A percentile compares a stretch with the other conserved stretches of the same genome.
Conservation (phyloP, 805 yeast species). For the Ogataea trehalophila region DNA sequence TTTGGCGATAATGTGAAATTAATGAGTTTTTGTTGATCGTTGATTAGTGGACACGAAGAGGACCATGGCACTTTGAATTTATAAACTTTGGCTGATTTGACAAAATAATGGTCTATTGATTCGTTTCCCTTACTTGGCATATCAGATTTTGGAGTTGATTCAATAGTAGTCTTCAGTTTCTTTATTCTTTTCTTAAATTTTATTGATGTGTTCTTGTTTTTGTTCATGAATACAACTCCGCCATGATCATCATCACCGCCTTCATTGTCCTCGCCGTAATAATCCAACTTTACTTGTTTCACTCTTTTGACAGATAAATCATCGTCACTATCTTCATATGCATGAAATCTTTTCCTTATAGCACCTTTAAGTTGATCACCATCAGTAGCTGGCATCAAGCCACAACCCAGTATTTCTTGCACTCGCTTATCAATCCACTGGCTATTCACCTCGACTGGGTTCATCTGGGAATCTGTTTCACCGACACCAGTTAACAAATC, state of each 20-base stretch:
- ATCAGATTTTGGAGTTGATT: too few species aligned
- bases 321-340: not conserved
- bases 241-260: not conserved
- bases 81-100: too few species aligned
- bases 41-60: too few species aligned
- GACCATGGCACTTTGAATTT: too few species aligned
- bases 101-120: too few species aligned
- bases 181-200: conserved; percentile 6
- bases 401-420: not conserved
- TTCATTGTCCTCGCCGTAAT: conserved; percentile 17
- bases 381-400: not conserved
- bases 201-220: conserved; percentile 3
- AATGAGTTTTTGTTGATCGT: too few species aligned
- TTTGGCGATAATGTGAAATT: too few species aligned
- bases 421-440: not conserved
- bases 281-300: conserved; percentile 8
- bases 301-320: not conserved
- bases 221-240: conserved; percentile 3
- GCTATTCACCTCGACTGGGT: not conserved
- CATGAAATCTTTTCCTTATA: not conserved
- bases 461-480: not conserved
- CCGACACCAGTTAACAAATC: conserved; percentile 4
- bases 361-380: not conserved
- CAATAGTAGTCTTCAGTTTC: too few species aligned
- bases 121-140: too few species aligned